These are phyloP conservation scores for Boletus reticulatus DNA, from an alignment of 768 basidiomycete genomes.

Conservation along the genomic window DNA sequence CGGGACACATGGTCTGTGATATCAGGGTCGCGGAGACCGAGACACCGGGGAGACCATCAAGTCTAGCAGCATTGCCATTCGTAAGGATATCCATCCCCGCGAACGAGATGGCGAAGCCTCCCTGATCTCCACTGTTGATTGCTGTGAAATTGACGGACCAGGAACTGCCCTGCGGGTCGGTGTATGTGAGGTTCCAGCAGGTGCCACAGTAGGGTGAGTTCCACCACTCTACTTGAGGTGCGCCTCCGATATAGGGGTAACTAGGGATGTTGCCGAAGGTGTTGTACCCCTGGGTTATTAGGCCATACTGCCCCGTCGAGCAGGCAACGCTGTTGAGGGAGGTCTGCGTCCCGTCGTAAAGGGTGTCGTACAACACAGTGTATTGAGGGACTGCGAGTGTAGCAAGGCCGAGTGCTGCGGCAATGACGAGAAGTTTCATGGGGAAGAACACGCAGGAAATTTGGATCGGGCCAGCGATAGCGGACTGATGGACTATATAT, in stretches of 20 bases:
- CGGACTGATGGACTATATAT: neutral
- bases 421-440: slow-evolving; percentile 7
- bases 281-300: neutral
- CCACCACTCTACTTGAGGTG: slow-evolving; percentile 47
- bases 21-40: slow-evolving; percentile 22
- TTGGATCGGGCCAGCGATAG: neutral
- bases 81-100: slow-evolving; percentile 39
- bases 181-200: slow-evolving; percentile 59
- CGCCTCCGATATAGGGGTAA: slow-evolving; percentile 51
- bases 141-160: slow-evolving; percentile 48
- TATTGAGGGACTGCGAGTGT: slow-evolving; percentile 7
- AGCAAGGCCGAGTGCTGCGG: slow-evolving; percentile 7
- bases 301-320: slow-evolving; percentile 48
- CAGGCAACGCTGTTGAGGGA: slow-evolving; percentile 47
- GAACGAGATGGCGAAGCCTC: slow-evolving; percentile 37
- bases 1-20: slow-evolving; percentile 9
- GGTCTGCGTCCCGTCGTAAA: slow-evolving; percentile 44
- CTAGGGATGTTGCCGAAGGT: neutral
- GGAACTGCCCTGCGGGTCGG: slow-evolving; percentile 21
- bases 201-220: slow-evolving; percentile 54
- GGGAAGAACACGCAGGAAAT: no score
- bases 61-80: slow-evolving; percentile 22
- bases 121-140: slow-evolving; percentile 44
- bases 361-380: slow-evolving; percentile 41
- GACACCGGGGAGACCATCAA: slow-evolving; percentile 24